Percentiles rank a stretch among this genome's conserved stretches.
phyloP scores from a whole-genome alignment of 176 grass and related monocot genomes.

The Eleusine coracana region DNA sequence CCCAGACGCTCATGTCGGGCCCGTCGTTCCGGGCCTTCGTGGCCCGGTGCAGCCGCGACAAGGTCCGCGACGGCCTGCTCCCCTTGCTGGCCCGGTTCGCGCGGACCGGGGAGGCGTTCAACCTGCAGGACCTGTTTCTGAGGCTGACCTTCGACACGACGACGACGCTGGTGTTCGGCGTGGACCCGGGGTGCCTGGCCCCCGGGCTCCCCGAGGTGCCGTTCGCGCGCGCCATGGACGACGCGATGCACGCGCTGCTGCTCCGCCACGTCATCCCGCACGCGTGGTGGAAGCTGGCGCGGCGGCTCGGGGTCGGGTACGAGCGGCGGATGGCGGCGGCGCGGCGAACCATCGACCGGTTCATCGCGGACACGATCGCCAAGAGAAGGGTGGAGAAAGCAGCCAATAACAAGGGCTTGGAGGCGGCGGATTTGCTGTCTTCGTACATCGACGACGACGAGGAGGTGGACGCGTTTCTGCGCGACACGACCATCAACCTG shows the following conservation, averaged over 20 bases:
- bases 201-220: slow-evolving; percentile 46
- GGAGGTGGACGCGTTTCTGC: slow-evolving; percentile 47
- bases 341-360: slow-evolving; percentile 59
- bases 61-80: slow-evolving; percentile 53
- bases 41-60: slow-evolving; percentile 41
- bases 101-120: neutral
- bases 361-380: slow-evolving; percentile 59
- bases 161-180: slow-evolving; percentile 58
- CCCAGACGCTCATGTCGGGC: slow-evolving; percentile 50
- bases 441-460: slow-evolving; percentile 59
- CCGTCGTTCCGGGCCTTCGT: slow-evolving; percentile 51
- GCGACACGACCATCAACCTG: slow-evolving; percentile 78
- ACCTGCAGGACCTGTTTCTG: slow-evolving; percentile 75
- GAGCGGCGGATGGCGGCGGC: slow-evolving; percentile 55
- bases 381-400: slow-evolving; percentile 44
- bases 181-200: slow-evolving; percentile 54
- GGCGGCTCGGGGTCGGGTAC: slow-evolving; percentile 37
- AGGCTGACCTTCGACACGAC: slow-evolving; percentile 73
- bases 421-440: slow-evolving; percentile 52
- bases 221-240: slow-evolving; percentile 65
- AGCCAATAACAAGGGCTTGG: neutral
- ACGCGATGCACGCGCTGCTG: slow-evolving; percentile 58
- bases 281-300: slow-evolving; percentile 62
- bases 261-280: slow-evolving; percentile 56
- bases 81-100: slow-evolving; percentile 53